Evolutionary conservation across 1,284 basidiomycete species (phyloP), one percentile per base, ranked within the genome.

Genomic region (Chalciporus sp.): DNA sequence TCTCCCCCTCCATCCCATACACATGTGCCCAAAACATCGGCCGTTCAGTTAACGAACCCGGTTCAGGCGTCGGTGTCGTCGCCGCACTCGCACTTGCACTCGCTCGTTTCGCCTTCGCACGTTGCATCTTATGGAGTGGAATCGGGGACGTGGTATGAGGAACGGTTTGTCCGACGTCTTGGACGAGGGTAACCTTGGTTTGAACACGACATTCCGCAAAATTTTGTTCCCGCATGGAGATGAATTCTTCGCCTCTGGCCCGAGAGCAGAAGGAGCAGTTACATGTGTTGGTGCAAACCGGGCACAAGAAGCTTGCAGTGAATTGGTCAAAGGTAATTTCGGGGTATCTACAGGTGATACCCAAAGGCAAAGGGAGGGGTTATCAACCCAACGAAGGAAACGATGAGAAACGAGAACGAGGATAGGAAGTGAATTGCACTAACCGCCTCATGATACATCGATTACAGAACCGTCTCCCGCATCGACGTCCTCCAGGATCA

Each of bases 1-100:
- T 66, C 4, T 70, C 56, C 0, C 70, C 67, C 47, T 68, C 60
- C 31, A 71, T 41, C 14, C 66, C 66, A 7, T 69, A 71, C 7
- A 72, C 69, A 28, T 71, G 69, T 8, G 70, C 70, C 67, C 67
- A 71, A 16, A 71, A 71, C n/a, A 42, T 58, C 1, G 67, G 4
- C 5, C 26, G 49, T 5, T 4, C 7, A 1, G 52, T 28, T 7
- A 20, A 0, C 19, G 46, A 6, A 16, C 48, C 10, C 1, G 53
- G 41, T 33, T 56, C 55, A 0, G 65, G 59, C 1, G 49, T 54
- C 31, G 50, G 42, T 7, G 52, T 50, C 42, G 49, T 57, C 31
- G 5, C 19, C 1, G 19, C 17, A 14, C 52, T 53, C 1, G 23
- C 42, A 17, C 46, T 42, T 35, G 23, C 3, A 2, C 3, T 23